Evolutionary conservation across 345 rosid species (phyloP).

Genomic region (Laguncularia racemosa): DNA sequence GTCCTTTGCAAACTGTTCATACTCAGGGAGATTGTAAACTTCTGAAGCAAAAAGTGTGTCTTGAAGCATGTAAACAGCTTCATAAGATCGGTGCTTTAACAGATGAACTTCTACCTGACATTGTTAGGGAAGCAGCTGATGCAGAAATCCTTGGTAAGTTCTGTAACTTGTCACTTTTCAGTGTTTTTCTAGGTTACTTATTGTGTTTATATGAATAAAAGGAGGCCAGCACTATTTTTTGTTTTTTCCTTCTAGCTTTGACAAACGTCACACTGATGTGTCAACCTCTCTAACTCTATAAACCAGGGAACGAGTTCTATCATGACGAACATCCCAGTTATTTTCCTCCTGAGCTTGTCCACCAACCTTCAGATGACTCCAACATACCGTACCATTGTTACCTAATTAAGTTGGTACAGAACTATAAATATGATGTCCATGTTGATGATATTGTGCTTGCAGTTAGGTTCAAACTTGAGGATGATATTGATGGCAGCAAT

Average conservation of each 20-base stretch:
- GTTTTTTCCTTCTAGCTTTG: not conserved
- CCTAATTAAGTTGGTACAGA: constrained; percentile 39
- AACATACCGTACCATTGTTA: constrained; percentile 42
- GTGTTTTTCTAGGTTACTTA: too few relatives aligned
- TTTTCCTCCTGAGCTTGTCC: constrained; percentile 66
- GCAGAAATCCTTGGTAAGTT: constrained; percentile 30
- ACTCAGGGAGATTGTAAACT: constrained; percentile 28
- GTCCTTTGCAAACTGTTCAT: constrained; percentile 36
- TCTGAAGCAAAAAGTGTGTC: constrained; percentile 63
- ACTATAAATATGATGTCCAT: constrained; percentile 26
- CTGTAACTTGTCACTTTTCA: not conserved
- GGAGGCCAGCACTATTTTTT: not conserved
- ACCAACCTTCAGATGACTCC: constrained; percentile 12
- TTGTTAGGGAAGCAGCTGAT: constrained; percentile 44
- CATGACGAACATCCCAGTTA: constrained; percentile 55
- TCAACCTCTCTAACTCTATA: constrained; percentile 5
- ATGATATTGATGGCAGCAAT: constrained; percentile 25
- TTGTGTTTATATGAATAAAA: too few relatives aligned
- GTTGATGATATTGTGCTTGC: constrained; percentile 54
- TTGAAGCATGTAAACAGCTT: constrained; percentile 79
- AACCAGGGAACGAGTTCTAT: constrained; percentile 35
- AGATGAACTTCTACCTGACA: constrained; percentile 78
- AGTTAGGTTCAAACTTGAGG: constrained; percentile 37
- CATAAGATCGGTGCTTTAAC: constrained; percentile 63
- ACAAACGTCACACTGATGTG: not conserved